Conservation (phyloP, 345 rosid species). For the Trapa bicornis region DNA sequence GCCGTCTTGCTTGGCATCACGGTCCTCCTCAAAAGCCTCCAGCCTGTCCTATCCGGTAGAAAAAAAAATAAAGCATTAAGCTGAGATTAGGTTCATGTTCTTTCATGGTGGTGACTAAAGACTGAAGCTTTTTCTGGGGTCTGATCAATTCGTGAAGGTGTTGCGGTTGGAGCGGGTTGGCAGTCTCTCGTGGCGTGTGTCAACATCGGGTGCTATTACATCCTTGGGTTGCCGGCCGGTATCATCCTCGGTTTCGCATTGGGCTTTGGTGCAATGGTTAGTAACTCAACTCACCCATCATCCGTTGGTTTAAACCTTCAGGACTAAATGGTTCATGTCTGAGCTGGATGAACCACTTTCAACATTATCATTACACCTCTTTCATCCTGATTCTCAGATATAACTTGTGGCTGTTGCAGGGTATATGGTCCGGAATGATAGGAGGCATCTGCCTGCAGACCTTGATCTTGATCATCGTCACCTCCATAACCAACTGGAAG, state of each 20-base stretch:
- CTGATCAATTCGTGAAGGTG: slow-evolving; percentile 31
- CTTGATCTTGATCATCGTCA: slow-evolving; percentile 38
- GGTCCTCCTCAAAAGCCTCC: slow-evolving; percentile 74
- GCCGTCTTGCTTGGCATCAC: slow-evolving; percentile 46
- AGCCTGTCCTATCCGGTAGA: slow-evolving; percentile 67
- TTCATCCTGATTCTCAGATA: neutral
- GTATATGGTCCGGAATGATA: slow-evolving; percentile 91
- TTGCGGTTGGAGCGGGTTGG: slow-evolving; percentile 96
- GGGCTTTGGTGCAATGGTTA: slow-evolving; percentile 53
- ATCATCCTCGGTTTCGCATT: slow-evolving; percentile 68
- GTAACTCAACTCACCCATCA: too few species aligned
- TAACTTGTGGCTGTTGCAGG: slow-evolving; percentile 25
- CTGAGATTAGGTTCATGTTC: neutral
- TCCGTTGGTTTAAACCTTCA: neutral
- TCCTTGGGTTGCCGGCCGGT: slow-evolving; percentile 77
- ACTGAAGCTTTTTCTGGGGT: neutral
- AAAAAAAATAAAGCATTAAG: too few species aligned
- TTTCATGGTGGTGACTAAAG: neutral
- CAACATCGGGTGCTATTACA: slow-evolving; percentile 66
- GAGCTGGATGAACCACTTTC: too few species aligned
- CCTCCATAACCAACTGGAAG: slow-evolving; percentile 61
- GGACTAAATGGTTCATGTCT: too few species aligned
- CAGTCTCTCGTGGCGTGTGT: slow-evolving; percentile 66
- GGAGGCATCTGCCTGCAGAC: slow-evolving; percentile 72
- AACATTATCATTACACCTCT: neutral